These are phyloP conservation scores for Physaria fendleri DNA, from an alignment of 345 rosid species.

Conservation along the genomic window DNA sequence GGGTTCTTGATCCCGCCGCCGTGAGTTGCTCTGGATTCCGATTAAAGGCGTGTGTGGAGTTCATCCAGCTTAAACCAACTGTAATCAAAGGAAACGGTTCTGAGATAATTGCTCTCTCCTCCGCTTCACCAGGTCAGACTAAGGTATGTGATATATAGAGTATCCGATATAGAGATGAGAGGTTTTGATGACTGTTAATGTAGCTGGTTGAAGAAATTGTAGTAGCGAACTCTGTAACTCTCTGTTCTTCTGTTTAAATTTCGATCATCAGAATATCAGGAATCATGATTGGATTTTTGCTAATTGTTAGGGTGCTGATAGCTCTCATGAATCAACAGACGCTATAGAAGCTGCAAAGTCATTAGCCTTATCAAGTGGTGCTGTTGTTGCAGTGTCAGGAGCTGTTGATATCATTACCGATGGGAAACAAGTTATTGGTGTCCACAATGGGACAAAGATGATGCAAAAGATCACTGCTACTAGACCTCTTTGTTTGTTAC, in stretches of 20 bases:
- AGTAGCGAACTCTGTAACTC: not conserved
- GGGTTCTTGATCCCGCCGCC: slow-evolving; percentile 93
- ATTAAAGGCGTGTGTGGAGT: slow-evolving; percentile 66
- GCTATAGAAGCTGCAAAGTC: slow-evolving; percentile 84
- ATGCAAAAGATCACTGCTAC: slow-evolving; percentile 88
- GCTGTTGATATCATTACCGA: slow-evolving; percentile 73
- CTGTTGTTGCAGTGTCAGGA: slow-evolving; percentile 71
- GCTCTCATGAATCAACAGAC: slow-evolving; percentile 64
- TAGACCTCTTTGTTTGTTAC: too few species aligned
- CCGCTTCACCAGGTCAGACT: slow-evolving; percentile 44
- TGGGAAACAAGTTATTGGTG: slow-evolving; percentile 55
- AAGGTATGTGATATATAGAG: slow-evolving; percentile 51
- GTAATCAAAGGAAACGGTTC: slow-evolving; percentile 87
- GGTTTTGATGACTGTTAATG: not conserved
- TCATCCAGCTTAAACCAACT: slow-evolving; percentile 50
- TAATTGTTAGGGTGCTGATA: slow-evolving; percentile 56
- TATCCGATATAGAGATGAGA: not conserved
- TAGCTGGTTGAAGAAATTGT: slow-evolving; percentile 1
- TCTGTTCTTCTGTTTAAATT: not conserved
- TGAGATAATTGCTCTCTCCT: slow-evolving; percentile 65
- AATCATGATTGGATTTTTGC: not conserved
- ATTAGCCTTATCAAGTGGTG: slow-evolving; percentile 52
- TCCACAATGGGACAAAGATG: slow-evolving; percentile 72
- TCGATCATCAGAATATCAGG: not conserved
- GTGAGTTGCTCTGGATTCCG: slow-evolving; percentile 74